phyloP scores from a whole-genome alignment of 2,329 filamentous ascomycete genomes.

The Xylaria sp. region DNA sequence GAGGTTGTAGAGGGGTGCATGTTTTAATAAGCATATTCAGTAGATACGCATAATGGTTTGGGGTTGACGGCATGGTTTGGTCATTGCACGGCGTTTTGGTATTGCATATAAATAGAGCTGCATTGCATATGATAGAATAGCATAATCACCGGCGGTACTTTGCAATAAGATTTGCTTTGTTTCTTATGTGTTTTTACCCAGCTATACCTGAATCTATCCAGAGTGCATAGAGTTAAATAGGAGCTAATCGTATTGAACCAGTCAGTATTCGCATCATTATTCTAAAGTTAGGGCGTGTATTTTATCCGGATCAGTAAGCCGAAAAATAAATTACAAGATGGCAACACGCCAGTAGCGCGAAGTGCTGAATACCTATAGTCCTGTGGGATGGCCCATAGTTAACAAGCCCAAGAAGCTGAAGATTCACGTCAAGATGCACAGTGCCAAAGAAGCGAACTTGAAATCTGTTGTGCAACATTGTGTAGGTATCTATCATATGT shows the following conservation, averaged over 20 bases:
- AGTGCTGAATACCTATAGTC: too few relatives aligned
- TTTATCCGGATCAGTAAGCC: neutral
- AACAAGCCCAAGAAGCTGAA: too few relatives aligned
- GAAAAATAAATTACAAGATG: neutral
- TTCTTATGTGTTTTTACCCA: too few relatives aligned
- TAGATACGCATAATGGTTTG: neutral
- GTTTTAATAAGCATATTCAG: neutral
- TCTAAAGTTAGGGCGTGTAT: neutral
- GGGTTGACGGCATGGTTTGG: too few relatives aligned
- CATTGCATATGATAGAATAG: conserved; percentile 7
- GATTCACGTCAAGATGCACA: too few relatives aligned
- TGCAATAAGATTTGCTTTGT: too few relatives aligned
- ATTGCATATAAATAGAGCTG: conserved; percentile 12
- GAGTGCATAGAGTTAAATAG: neutral
- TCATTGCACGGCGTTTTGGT: neutral
- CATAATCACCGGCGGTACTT: neutral
- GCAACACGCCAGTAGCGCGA: neutral
- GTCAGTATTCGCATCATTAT: neutral
- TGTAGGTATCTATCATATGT: neutral
- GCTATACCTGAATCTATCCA: neutral
- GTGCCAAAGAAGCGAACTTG: neutral
- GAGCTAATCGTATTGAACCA: neutral
- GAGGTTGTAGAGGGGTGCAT: neutral
- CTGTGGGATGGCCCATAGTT: neutral
- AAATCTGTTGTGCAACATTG: neutral